Base-by-base conservation (phyloP, 2,329 filamentous ascomycete genomes). In the Colletotrichum salicis region DNA sequence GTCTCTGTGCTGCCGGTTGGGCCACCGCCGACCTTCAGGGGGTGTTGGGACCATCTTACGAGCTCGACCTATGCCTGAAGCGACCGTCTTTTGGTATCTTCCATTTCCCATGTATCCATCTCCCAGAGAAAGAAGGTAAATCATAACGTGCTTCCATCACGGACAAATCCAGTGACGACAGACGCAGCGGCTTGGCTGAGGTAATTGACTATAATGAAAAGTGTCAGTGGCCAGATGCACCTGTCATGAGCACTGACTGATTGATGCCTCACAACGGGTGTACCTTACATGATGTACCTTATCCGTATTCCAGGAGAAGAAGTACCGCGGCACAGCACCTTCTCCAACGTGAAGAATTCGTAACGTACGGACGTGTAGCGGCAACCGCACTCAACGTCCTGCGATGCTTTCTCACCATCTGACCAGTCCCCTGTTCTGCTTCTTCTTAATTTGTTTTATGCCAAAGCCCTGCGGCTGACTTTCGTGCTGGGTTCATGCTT, bases 11-110 rank as follows among this genome's bases (percentile, higher is more conserved):
- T 41, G 59, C 60, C 66, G 59, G 64, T 54, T 67, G 55, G 64
- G 64, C 67, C 68, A 66, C 64, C 63, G 63, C 63, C 59, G 37
- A 48, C 41, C 15, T 29, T 29, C 60, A 72, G 65, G 69, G 70
- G 65, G 69, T 65, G 66, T 70, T 55, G 29, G 60, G 70, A 69
- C 70, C 60, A 48, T 55, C 66, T 56, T 72, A 60, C 55, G 60
- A 72, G 65, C 68, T 61, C 48, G 56, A 51, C 48, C 22, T 56
- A n/a, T 48, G 41, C 41, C 19, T 48, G 56, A 29, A 60, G 29
- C 65, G 27, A 29, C 52, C n/a, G 22, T 55, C 45, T 57, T 27
- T 61, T 5, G 7, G 41, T 8, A 19, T 19, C 41, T 48, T 22
- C 41, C 41, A 41, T 41, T 8, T 41, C 37, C 37, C 15, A 41